Base-by-base conservation (phyloP, 495 filamentous ascomycete species). In the Xylaria acuta region DNA sequence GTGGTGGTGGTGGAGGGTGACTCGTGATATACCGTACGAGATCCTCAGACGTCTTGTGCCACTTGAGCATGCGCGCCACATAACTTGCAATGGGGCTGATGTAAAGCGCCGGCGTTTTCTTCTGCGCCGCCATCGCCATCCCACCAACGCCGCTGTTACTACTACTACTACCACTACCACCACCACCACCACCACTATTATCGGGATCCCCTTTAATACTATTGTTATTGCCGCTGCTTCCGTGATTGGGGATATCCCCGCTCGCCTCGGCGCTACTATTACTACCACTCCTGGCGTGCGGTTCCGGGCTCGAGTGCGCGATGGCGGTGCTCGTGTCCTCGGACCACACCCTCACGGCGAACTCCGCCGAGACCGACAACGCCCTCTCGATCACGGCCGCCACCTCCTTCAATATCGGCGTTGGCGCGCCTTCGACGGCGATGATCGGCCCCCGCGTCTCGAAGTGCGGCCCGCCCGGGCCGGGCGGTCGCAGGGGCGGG, bases 391-490 rank as follows among this genome's bases (percentile, higher is more conserved):
- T 87, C 72, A 90, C 90, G 25, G 83, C 79, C 1, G 88, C 84
- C 8, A 94, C 85, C 7, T 82, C 78, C 54, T 84, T 83, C 14
- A 92, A 82, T 16, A 91, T 75, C 1, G 78, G 73, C 3, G 79
- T 75, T 64, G 92, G 87, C 30, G 91, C 70, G 18, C 94, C 94
- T 77, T 99, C 96, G 30, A 99, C 80, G 0, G 93, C 91, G 59
- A 98, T 90, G 34, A 98, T 86, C 1, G 93, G 87, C 0, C 97
- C 94, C 51, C 95, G 87, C 32, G 85, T 80, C 67, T 81, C 81
- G 43, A 77, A 80, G 11, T 81, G 74, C 9, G 80, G 84, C n/a
- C 80, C 82, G 43, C 80, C 81, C 20, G 80, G 79, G 75, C 82
- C 81, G 16, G 76, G 84, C 34, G 72, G 80, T n/a, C 82, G 80